A percentile compares a stretch with the other conserved stretches of the same genome.
phyloP scores from a whole-genome alignment of 192 early-diverging fungal genomes.

The Mortierella claussenii region DNA sequence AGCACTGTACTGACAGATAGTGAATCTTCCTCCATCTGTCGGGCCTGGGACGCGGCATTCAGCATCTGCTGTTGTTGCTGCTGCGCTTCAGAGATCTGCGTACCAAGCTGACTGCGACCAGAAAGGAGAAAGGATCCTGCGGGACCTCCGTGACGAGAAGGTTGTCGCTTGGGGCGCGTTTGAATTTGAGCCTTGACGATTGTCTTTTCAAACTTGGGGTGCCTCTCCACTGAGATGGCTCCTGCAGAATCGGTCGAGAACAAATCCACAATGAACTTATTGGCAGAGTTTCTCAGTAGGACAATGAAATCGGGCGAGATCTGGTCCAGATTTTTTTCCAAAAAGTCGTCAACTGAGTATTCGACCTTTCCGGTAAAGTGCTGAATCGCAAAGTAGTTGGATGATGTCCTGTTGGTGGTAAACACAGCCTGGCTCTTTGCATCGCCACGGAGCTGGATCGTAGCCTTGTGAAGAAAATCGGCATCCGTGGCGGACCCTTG shows the following conservation, averaged over 20 bases:
- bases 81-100: constrained; percentile 18
- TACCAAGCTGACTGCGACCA: constrained; percentile 56
- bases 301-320: constrained; percentile 86
- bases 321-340: constrained; percentile 80
- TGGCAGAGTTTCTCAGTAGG: constrained; percentile 77
- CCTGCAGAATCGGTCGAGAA: constrained; percentile 71
- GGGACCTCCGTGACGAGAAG: constrained; percentile 54
- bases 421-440: constrained; percentile 52
- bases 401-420: constrained; percentile 45
- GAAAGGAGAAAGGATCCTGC: constrained; percentile 42
- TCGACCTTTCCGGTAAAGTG: constrained; percentile 79
- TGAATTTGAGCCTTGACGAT: constrained; percentile 82
- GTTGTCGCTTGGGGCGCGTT: constrained; percentile 76
- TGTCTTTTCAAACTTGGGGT: constrained; percentile 76
- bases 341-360: constrained; percentile 84
- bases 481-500: constrained; percentile 59
- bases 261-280: constrained; percentile 78
- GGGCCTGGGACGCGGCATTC: constrained; percentile 27
- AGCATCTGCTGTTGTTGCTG: constrained; percentile 11
- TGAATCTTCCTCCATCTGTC: constrained; percentile 51
- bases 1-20: constrained; percentile 59
- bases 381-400: constrained; percentile 74
- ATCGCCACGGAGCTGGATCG: constrained; percentile 50
- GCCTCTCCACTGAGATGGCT: constrained; percentile 74
- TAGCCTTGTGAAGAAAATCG: constrained; percentile 52